A percentile compares a stretch with the other conserved stretches of the same genome.
These are phyloP conservation scores for Verbascum thapsus DNA, from an alignment of 257 asterid genomes.

Conservation along the genomic window DNA sequence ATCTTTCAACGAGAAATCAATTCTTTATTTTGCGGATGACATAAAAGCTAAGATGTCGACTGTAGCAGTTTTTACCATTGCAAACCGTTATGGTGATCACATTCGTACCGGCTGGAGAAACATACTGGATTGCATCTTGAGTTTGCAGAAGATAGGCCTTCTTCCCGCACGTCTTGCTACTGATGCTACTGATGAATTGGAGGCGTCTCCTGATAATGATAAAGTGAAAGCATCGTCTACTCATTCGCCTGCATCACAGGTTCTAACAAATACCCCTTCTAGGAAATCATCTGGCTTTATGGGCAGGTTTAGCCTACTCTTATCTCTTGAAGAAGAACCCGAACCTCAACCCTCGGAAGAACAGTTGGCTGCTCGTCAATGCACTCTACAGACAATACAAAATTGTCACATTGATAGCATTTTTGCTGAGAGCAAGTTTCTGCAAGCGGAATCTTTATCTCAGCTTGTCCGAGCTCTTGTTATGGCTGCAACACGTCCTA, in stretches of 20 bases:
- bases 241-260: constrained; percentile 47
- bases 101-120: constrained; percentile 90
- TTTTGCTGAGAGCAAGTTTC: constrained; percentile 88
- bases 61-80: constrained; percentile 77
- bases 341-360: constrained; percentile 78
- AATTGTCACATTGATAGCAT: constrained; percentile 80
- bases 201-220: constrained; percentile 50
- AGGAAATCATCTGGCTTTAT: constrained; percentile 81
- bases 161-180: constrained; percentile 86
- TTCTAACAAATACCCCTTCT: constrained; percentile 46
- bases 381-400: constrained; percentile 69
- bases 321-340: constrained; percentile 85
- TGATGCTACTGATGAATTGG: constrained; percentile 78
- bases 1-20: constrained; percentile 55
- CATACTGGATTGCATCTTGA: constrained; percentile 83
- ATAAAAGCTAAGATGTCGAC: constrained; percentile 82
- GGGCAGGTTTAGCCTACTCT: constrained; percentile 80
- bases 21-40: constrained; percentile 77
- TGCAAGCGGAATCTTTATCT: constrained; percentile 79
- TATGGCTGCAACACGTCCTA: constrained; percentile 60
- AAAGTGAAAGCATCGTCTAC: constrained; percentile 40
- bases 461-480: constrained; percentile 87
- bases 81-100: constrained; percentile 78
- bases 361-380: constrained; percentile 78
- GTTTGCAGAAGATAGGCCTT: constrained; percentile 81